These are phyloP conservation scores for Fusarium clavum DNA, from an alignment of 2,329 filamentous ascomycete genomes.

Conservation along the genomic window DNA sequence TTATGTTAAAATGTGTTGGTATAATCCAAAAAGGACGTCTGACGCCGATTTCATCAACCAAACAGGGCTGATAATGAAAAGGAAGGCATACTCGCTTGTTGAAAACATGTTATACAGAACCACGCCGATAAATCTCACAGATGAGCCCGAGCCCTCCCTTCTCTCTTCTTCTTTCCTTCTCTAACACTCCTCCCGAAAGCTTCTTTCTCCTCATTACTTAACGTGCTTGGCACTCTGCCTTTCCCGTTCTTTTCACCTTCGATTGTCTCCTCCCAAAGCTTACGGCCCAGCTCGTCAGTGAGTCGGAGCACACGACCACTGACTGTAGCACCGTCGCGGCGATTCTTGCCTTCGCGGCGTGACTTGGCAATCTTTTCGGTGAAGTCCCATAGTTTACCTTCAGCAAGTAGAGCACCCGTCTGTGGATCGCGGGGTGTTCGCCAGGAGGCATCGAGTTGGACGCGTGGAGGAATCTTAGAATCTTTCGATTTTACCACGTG, in stretches of 20 bases:
- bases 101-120: conserved; percentile 21
- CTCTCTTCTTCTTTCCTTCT: conserved; percentile 61
- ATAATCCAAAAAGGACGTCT: not conserved
- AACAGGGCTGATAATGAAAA: not conserved
- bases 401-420: conserved; percentile 71
- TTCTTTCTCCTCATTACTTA: conserved; percentile 64
- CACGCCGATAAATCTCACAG: conserved; percentile 51
- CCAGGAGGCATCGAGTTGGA: conserved; percentile 82
- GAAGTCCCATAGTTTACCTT: conserved; percentile 90
- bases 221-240: conserved; percentile 53
- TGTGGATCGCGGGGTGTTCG: conserved; percentile 71
- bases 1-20: conserved; percentile 1
- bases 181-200: conserved; percentile 57
- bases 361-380: conserved; percentile 87
- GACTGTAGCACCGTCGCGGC: conserved; percentile 92
- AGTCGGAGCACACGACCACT: conserved; percentile 82
- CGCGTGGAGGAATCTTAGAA: conserved; percentile 67
- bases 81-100: conserved; percentile 15
- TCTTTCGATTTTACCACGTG: conserved; percentile 77
- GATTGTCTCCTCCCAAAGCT: conserved; percentile 72
- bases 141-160: conserved; percentile 63
- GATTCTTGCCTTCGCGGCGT: conserved; percentile 92
- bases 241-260: conserved; percentile 53
- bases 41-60: not conserved
- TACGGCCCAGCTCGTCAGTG: conserved; percentile 77